Conservation (phyloP, 192 early-diverging fungal genomes). For the Gigaspora rosea region DNA sequence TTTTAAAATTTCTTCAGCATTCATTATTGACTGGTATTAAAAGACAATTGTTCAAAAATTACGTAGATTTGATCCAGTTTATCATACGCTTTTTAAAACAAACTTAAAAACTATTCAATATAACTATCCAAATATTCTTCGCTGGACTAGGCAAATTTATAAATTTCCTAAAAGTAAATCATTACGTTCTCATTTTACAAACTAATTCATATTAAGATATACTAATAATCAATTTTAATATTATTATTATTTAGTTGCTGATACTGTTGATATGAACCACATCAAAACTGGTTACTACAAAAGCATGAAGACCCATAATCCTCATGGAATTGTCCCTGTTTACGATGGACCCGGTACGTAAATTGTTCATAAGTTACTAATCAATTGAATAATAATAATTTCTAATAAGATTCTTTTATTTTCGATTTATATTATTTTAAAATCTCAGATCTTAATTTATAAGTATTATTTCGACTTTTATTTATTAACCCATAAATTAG, state of each 20-base stretch:
- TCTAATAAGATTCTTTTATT: no score
- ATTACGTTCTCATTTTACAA: neutral
- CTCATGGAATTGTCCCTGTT: constrained; percentile 78
- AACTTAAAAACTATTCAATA: constrained; percentile 83
- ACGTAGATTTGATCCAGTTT: constrained; percentile 89
- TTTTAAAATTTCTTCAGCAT: neutral
- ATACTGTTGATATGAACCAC: constrained; percentile 93
- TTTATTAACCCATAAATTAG: no score
- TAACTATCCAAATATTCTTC: constrained; percentile 85
- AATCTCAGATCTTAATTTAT: no score
- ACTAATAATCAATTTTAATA: neutral
- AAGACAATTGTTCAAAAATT: neutral
- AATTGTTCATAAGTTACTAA: no score
- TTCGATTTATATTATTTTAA: no score
- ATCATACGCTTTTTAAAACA: constrained; percentile 95
- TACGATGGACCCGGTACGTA: constrained; percentile 61
- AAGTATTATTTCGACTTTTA: no score
- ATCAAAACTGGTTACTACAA: constrained; percentile 88
- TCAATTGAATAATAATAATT: no score
- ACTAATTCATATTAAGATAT: neutral
- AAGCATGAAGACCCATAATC: constrained; percentile 91
- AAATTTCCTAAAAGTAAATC: constrained; percentile 63
- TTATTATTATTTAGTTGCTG: constrained; percentile 47
- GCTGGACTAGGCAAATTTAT: constrained; percentile 81
- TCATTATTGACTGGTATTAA: neutral